These are phyloP conservation scores for Pseudogymnoascus sp. DNA, from an alignment of 2,329 filamentous ascomycete species.

Conservation along the genomic window DNA sequence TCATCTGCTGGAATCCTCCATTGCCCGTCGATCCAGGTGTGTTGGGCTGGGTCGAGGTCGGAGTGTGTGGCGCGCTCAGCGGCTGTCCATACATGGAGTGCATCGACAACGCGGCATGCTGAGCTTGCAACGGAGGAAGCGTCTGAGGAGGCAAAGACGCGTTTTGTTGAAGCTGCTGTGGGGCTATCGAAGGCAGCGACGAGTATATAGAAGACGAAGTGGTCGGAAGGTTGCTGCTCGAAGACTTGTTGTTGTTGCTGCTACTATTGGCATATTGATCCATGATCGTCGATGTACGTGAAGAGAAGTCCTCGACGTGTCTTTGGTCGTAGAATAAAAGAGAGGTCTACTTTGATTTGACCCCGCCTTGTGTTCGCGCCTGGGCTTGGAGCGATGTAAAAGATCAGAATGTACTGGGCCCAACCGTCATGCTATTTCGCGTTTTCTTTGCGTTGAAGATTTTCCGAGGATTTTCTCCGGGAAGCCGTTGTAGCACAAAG, in stretches of 20 bases:
- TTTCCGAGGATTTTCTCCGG: constrained; percentile 10
- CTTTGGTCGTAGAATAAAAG: background rate
- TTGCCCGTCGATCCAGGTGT: constrained; percentile 49
- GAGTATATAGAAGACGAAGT: constrained; percentile 19
- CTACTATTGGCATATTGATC: constrained; percentile 9
- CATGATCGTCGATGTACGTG: constrained; percentile 8
- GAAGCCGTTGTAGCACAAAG: background rate
- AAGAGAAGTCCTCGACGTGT: constrained; percentile 5
- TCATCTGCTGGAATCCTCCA: constrained; percentile 50
- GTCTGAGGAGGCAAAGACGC: constrained; percentile 46
- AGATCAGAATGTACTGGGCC: background rate
- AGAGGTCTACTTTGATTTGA: constrained; percentile 5
- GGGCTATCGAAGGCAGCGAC: constrained; percentile 26
- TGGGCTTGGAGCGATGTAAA: constrained; percentile 8
- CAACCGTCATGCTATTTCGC: constrained; percentile 7
- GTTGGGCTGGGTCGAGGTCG: constrained; percentile 56
- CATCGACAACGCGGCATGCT: constrained; percentile 42
- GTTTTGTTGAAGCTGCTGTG: constrained; percentile 33
- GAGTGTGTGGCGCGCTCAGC: constrained; percentile 46
- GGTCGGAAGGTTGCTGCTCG: constrained; percentile 12
- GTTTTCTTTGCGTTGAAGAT: constrained; percentile 9
- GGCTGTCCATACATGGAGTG: constrained; percentile 51
- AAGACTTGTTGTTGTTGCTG: constrained; percentile 8
- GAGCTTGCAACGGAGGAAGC: constrained; percentile 48
- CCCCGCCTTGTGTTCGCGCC: constrained; percentile 6